Evolutionary conservation across 176 grass and related monocot genomes (phyloP).

Genomic region (Panicum miliaceum): DNA sequence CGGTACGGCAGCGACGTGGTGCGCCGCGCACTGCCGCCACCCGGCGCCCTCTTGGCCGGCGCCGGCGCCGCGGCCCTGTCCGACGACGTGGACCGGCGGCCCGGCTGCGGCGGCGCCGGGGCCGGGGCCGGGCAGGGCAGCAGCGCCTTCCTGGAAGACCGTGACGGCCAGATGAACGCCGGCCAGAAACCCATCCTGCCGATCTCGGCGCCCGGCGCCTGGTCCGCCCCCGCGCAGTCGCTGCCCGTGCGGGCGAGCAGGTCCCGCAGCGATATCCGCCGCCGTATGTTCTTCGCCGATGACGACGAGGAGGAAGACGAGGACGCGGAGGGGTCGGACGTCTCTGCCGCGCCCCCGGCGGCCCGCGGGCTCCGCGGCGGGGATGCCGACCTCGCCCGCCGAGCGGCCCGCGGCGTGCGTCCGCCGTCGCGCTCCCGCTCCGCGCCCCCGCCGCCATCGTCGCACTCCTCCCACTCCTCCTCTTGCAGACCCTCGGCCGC

Average conservation of each 20-base stretch:
- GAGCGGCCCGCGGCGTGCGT: not conserved
- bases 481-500: not conserved
- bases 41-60: not conserved
- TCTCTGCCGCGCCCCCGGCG: not conserved
- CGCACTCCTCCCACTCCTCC: not conserved
- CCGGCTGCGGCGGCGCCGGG: slow-evolving; percentile 23
- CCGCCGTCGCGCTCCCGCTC: not conserved
- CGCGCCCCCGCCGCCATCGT: not conserved
- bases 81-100: slow-evolving; percentile 47
- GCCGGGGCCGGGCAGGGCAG: slow-evolving; percentile 28
- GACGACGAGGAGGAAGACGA: slow-evolving; percentile 21
- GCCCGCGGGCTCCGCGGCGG: slow-evolving; percentile 45
- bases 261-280: slow-evolving; percentile 55
- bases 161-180: slow-evolving; percentile 47
- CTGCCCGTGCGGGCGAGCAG: slow-evolving; percentile 33
- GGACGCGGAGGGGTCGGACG: slow-evolving; percentile 11
- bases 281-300: slow-evolving; percentile 21
- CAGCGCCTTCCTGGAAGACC: slow-evolving; percentile 34
- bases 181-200: slow-evolving; percentile 44
- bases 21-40: slow-evolving; percentile 34
- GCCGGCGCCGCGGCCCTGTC: not conserved
- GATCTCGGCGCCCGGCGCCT: not conserved
- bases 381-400: slow-evolving; percentile 48
- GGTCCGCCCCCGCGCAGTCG: not conserved
- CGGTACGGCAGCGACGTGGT: slow-evolving; percentile 71